Conservation (phyloP, 306 rosid species). For the Rosa rugosa region DNA sequence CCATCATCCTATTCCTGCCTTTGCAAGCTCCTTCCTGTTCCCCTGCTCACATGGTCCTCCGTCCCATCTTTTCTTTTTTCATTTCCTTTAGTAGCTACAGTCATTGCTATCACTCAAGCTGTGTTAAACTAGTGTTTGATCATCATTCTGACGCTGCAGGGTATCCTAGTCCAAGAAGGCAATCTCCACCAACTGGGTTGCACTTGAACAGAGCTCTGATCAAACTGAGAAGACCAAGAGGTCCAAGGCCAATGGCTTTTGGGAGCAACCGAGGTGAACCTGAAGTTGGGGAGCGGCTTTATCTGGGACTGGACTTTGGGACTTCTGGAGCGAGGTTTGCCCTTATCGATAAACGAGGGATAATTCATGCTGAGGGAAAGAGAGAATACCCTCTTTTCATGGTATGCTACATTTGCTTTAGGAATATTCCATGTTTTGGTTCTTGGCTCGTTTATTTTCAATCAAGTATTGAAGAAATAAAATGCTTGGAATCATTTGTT, state of each 20-base stretch:
- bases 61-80: neutral
- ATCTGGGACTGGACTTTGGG: constrained; percentile 92
- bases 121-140: neutral
- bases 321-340: constrained; percentile 92
- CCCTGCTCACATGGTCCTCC: neutral
- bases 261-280: constrained; percentile 24
- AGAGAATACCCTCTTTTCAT: constrained; percentile 54
- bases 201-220: constrained; percentile 16
- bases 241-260: constrained; percentile 40
- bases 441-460: neutral
- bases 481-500: neutral
- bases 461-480: neutral
- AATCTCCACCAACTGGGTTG: constrained; percentile 30
- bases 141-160: constrained; percentile 23
- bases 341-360: constrained; percentile 56
- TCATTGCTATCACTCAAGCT: neutral
- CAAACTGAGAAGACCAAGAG: constrained; percentile 11
- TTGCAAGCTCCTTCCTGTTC: neutral
- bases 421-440: neutral
- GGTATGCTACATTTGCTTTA: constrained; percentile 40
- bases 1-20: neutral
- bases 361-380: constrained; percentile 68
- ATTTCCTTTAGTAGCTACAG: neutral
- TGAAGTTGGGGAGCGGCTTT: constrained; percentile 45
- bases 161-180: constrained; percentile 14